Conservation (phyloP, 495 filamentous ascomycete species). For the Arthonia radiata region DNA sequence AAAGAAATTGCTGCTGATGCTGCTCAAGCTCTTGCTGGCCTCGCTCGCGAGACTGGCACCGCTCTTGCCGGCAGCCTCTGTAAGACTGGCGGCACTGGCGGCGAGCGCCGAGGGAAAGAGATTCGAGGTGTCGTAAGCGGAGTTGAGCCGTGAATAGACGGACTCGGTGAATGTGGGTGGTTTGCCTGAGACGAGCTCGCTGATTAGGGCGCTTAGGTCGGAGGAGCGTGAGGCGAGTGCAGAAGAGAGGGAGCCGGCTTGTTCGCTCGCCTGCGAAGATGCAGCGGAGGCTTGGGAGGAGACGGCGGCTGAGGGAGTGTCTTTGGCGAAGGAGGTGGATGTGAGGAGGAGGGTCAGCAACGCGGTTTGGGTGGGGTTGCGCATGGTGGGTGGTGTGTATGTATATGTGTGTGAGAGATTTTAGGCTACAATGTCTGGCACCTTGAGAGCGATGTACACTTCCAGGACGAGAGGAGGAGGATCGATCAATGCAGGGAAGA, state of each 20-base stretch:
- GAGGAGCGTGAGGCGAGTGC: conserved; percentile 34
- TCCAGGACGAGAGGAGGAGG: too few relatives aligned
- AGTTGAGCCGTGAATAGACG: conserved; percentile 42
- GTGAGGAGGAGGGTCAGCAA: too few relatives aligned
- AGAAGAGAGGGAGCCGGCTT: conserved; percentile 26
- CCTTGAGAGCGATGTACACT: too few relatives aligned
- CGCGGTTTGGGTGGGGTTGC: too few relatives aligned
- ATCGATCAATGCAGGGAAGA: too few relatives aligned
- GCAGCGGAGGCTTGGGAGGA: conserved; percentile 11
- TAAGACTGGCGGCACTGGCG: conserved; percentile 21
- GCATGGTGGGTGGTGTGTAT: too few relatives aligned
- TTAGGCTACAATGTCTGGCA: too few relatives aligned
- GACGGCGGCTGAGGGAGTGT: too few relatives aligned
- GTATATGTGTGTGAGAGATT: too few relatives aligned
- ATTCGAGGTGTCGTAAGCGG: conserved; percentile 34
- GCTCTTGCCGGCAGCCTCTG: conserved; percentile 15
- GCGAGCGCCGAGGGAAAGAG: conserved; percentile 11
- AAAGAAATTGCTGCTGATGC: too few relatives aligned
- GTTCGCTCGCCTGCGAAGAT: conserved; percentile 26
- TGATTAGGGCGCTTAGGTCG: conserved; percentile 44
- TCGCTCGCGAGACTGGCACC: not conserved
- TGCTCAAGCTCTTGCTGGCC: not conserved
- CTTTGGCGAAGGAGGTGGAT: too few relatives aligned
- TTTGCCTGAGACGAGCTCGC: conserved; percentile 50
- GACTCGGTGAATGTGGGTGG: conserved; percentile 67